Evolutionary conservation across 306 rosid genomes (phyloP).

Genomic region (Herpetospermum pedunculosum): DNA sequence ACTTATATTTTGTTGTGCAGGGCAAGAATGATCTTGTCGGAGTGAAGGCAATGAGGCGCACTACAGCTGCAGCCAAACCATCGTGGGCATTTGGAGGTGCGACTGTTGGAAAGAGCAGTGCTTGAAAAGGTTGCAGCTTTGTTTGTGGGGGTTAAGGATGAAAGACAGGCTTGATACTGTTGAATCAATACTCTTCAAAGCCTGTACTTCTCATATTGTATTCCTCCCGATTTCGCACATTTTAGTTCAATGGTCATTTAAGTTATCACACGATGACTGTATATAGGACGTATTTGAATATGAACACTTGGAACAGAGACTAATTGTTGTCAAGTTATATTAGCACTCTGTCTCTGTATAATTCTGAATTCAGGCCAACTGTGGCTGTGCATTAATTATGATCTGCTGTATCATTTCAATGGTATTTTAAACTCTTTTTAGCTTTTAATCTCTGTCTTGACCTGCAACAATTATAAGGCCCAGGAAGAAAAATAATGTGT

Average conservation of each 20-base stretch:
- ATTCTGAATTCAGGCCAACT: neutral
- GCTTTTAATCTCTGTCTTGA: neutral
- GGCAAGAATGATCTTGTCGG: constrained; percentile 59
- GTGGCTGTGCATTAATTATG: constrained; percentile 4
- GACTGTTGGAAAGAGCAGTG: constrained; percentile 27
- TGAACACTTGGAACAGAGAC: constrained; percentile 3
- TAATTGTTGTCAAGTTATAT: neutral
- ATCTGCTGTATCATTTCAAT: constrained; percentile 4
- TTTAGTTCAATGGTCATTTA: neutral
- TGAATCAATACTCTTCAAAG: neutral
- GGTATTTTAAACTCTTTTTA: neutral
- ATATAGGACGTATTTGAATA: neutral
- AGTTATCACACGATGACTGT: neutral
- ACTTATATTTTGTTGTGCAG: constrained; percentile 26
- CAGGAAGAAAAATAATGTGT: neutral
- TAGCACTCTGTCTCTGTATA: neutral
- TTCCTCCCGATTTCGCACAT: neutral
- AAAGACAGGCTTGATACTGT: neutral
- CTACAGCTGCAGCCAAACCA: constrained; percentile 33
- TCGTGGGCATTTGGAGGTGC: constrained; percentile 30
- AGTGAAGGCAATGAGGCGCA: constrained; percentile 72
- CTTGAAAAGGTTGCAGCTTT: constrained; percentile 21
- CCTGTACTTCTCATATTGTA: neutral
- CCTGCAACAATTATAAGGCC: neutral
- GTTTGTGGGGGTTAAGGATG: neutral